A percentile compares a stretch with the other conserved stretches of the same genome.
These are phyloP conservation scores for Avicennia marina DNA, from an alignment of 257 asterid genomes.

Conservation along the genomic window DNA sequence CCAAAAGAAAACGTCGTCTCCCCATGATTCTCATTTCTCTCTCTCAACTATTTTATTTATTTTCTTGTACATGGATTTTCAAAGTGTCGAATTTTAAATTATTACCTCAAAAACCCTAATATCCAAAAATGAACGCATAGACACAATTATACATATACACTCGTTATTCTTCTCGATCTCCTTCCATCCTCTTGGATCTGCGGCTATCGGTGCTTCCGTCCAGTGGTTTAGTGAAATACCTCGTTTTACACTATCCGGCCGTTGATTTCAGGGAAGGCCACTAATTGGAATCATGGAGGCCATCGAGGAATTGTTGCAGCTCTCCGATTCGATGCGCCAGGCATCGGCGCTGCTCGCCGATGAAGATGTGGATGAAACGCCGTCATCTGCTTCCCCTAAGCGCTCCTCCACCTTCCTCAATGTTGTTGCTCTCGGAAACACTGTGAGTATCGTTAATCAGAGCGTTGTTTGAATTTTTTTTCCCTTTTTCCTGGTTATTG, in stretches of 20 bases:
- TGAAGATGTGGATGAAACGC: constrained; percentile 81
- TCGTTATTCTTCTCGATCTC: constrained; percentile 29
- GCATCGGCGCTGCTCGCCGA: constrained; percentile 88
- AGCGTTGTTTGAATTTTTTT: constrained; percentile 16
- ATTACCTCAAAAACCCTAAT: constrained; percentile 22
- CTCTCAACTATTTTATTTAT: constrained; percentile 13
- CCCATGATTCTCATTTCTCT: too few species aligned
- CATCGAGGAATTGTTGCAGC: constrained; percentile 85
- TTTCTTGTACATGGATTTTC: constrained; percentile 23
- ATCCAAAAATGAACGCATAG: constrained; percentile 7
- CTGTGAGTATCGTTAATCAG: constrained; percentile 42
- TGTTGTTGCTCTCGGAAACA: constrained; percentile 91
- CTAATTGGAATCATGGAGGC: constrained; percentile 39
- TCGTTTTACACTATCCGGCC: constrained; percentile 9
- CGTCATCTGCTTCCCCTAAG: constrained; percentile 51
- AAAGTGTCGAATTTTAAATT: constrained; percentile 34
- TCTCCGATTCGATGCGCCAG: constrained; percentile 93
- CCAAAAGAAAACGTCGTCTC: too few species aligned
- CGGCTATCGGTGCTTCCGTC: constrained; percentile 35
- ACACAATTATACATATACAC: neutral
- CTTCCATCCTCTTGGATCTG: constrained; percentile 40
- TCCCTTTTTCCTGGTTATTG: constrained; percentile 7
- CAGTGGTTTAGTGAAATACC: constrained; percentile 19
- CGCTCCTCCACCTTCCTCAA: constrained; percentile 87
- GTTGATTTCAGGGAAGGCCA: constrained; percentile 17